phyloP scores from a whole-genome alignment of 2,329 filamentous ascomycete species.

The Alternaria longipes region DNA sequence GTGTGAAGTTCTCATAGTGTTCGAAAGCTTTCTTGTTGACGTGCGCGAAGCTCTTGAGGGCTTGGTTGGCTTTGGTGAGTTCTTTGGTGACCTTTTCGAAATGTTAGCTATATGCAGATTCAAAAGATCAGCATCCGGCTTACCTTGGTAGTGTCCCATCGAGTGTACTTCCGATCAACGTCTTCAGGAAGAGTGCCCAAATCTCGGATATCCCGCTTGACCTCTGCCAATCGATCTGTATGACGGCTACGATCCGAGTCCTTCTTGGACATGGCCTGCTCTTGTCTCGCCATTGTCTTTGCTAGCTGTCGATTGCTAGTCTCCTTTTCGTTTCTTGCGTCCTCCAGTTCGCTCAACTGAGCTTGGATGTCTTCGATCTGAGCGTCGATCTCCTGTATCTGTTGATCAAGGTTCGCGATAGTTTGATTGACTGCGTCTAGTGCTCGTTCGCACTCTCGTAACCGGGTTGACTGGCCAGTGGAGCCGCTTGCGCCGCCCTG shows the following conservation, averaged over 20 bases:
- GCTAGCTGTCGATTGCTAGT: conserved; percentile 79
- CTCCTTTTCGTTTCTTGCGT: conserved; percentile 70
- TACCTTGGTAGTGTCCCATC: conserved; percentile 80
- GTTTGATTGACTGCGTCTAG: conserved; percentile 78
- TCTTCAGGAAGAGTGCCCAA: conserved; percentile 93
- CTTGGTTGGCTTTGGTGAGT: conserved; percentile 90
- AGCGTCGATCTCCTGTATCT: conserved; percentile 77
- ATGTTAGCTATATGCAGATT: conserved; percentile 20
- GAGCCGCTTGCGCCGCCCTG: conserved; percentile 63
- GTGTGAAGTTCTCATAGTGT: conserved; percentile 97
- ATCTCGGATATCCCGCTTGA: conserved; percentile 88
- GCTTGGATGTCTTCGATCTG: conserved; percentile 70
- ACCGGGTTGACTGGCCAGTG: conserved; percentile 61
- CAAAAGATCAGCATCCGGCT: background rate
- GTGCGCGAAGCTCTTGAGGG: conserved; percentile 94
- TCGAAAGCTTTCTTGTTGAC: conserved; percentile 99
- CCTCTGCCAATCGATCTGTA: conserved; percentile 79
- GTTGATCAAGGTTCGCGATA: conserved; percentile 71
- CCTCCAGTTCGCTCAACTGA: conserved; percentile 67
- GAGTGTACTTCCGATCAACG: conserved; percentile 89
- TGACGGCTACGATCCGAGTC: conserved; percentile 87
- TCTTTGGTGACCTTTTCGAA: conserved; percentile 55
- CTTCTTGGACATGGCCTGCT: conserved; percentile 90
- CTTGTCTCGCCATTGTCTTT: conserved; percentile 80
- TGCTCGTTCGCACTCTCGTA: conserved; percentile 82